Evolutionary conservation across 2,329 filamentous ascomycete species (phyloP).

Genomic region (Ampelomyces quisqualis): DNA sequence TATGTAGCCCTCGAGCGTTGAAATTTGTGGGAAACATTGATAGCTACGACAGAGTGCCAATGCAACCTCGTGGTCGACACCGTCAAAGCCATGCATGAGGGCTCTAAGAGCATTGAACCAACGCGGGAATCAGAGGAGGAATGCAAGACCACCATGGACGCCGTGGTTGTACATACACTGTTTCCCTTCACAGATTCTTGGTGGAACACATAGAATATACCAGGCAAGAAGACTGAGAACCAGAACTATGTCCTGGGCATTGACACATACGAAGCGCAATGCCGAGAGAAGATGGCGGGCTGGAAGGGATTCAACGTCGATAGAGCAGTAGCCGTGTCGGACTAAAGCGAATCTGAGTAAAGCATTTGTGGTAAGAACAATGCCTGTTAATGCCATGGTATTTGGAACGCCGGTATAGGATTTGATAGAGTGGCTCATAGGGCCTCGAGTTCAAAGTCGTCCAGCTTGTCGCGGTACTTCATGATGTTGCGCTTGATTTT

Average conservation of each 20-base stretch:
- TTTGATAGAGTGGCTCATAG: slow-evolving; percentile 12
- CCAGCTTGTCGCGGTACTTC: slow-evolving; percentile 90
- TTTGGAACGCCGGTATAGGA: slow-evolving; percentile 26
- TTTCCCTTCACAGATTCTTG: slow-evolving; percentile 45
- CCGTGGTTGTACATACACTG: slow-evolving; percentile 35
- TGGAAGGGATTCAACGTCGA: slow-evolving; percentile 31
- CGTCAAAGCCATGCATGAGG: slow-evolving; percentile 36
- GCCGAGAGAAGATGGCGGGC: slow-evolving; percentile 18
- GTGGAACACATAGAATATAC: slow-evolving; percentile 46
- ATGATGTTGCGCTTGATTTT: slow-evolving; percentile 97
- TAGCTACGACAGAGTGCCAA: slow-evolving; percentile 32
- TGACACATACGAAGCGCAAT: slow-evolving; percentile 20
- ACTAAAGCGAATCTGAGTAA: background rate
- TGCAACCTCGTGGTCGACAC: slow-evolving; percentile 44
- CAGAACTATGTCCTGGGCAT: slow-evolving; percentile 44
- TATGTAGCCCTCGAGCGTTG: background rate
- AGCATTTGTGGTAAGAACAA: slow-evolving; percentile 5
- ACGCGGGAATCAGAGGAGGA: slow-evolving; percentile 43
- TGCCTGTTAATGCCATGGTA: slow-evolving; percentile 21
- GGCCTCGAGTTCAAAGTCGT: slow-evolving; percentile 79
- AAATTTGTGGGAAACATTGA: background rate
- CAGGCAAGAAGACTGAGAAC: slow-evolving; percentile 46
- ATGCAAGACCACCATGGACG: slow-evolving; percentile 43
- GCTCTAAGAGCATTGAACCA: slow-evolving; percentile 38
- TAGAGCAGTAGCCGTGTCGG: background rate